Base-by-base conservation (phyloP, 768 basidiomycete genomes). In the Auriculariales sp. region DNA sequence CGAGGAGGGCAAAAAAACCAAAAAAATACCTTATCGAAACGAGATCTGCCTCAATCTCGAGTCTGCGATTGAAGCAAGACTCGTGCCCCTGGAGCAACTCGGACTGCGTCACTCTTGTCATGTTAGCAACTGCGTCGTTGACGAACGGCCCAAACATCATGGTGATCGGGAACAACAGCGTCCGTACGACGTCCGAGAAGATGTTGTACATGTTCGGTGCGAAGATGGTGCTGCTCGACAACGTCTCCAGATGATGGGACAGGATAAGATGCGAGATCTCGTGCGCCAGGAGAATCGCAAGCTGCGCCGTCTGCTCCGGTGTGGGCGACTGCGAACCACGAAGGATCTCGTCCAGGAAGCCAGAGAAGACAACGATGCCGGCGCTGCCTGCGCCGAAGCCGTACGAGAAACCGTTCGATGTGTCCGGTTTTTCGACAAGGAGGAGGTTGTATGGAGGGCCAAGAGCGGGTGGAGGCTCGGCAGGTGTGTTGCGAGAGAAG, bases 131-230 rank as follows among this genome's bases (percentile, higher is more conserved):
- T 2, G 89, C 92, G 57, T 99, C 94, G 59, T 94, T 93, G 52
- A 97, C 79, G 61, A 97, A 95, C 1, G 94, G 94, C 0, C 94
- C 93, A 50, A 97, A 79, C 7, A 92, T 58, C 83, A 87, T 90
- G 3, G 89, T 95, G 46, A 92, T 58, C 0, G 92, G 92, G 64
- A 92, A 97, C 12, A 92, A 65, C 28, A 91, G 60, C 2, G 89
- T 80, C 34, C 92, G 73, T 22, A 83, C 58, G 19, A 91, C 57
- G 61, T 97, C 92, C 17, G 84, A 71, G 12, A 76, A 55, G 54
- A 97, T 80, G 1, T 86, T 85, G 36, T 89, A 64, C 12, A 86
- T 68, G 27, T 81, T 83, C 0, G 92, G 92, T 32, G 90, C 71
- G 39, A 94, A 75, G 55, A 97, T 78, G 3, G 82, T 82, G 19